A percentile compares a stretch with the other conserved stretches of the same genome.
Conservation (phyloP, 768 basidiomycete species). For the Calocera viscosa region DNA sequence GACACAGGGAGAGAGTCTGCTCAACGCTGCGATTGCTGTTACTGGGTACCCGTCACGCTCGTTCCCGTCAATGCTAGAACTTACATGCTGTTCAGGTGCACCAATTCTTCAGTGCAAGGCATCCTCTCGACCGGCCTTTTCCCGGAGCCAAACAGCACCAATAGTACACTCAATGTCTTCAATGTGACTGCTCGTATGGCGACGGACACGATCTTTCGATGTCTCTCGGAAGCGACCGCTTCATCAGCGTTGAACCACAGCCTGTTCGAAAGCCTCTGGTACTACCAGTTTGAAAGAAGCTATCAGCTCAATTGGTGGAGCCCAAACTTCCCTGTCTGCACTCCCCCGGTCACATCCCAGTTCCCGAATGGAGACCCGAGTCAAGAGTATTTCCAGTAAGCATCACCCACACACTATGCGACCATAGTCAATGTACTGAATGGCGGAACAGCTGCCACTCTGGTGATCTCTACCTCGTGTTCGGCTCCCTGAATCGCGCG, state of each 20-base stretch:
- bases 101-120: conserved; percentile 1
- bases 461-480: conserved; percentile 22
- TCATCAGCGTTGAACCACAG: conserved; percentile 34
- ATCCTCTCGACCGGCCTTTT: conserved; percentile 30
- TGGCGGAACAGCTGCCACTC: conserved; percentile 15
- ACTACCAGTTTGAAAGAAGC: conserved; percentile 29
- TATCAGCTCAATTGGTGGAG: conserved; percentile 27
- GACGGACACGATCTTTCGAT: conserved; percentile 37
- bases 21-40: neutral
- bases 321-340: conserved; percentile 34
- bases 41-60: neutral
- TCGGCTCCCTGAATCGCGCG: conserved; percentile 30
- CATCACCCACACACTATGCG: neutral
- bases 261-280: conserved; percentile 34
- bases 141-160: conserved; percentile 29
- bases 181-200: conserved; percentile 36
- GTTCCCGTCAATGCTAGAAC: too few species aligned
- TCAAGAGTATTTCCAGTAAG: conserved; percentile 37
- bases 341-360: conserved; percentile 31
- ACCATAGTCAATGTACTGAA: conserved; percentile 14
- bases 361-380: conserved; percentile 38
- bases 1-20: conserved; percentile 4
- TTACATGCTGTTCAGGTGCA: neutral
- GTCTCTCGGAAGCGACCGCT: conserved; percentile 40
- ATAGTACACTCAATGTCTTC: conserved; percentile 33